Evolutionary conservation across 163 green algal genomes (phyloP).

Genomic region (Chlorella variabilis): DNA sequence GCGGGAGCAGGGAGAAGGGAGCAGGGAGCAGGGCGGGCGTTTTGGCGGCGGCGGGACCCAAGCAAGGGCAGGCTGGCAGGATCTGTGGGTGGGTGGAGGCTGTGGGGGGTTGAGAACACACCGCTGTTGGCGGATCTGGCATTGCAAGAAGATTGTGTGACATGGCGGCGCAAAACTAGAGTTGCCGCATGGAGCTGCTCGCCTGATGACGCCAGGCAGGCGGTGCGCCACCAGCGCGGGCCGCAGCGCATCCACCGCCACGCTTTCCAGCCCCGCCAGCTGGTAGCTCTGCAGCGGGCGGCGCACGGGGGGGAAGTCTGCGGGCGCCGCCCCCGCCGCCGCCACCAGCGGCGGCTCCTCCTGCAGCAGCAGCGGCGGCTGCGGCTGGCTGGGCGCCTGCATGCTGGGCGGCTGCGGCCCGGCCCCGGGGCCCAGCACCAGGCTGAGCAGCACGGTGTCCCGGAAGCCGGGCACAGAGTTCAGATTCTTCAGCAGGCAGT

Average conservation of each 20-base stretch:
- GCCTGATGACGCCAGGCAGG: slow-evolving; percentile 52
- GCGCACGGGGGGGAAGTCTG: slow-evolving; percentile 5
- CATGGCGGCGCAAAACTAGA: no score
- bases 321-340: not conserved
- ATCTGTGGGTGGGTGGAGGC: no score
- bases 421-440: slow-evolving; percentile 27
- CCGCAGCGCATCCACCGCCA: not conserved
- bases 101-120: no score
- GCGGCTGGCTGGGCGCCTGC: not conserved
- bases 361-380: not conserved
- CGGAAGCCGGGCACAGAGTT: slow-evolving; percentile 30
- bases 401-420: not conserved
- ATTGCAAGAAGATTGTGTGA: no score
- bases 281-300: slow-evolving; percentile 56
- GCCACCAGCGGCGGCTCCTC: not conserved
- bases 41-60: not conserved
- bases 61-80: not conserved
- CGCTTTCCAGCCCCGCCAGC: slow-evolving; percentile 11
- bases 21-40: not conserved
- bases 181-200: no score
- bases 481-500: slow-evolving; percentile 34
- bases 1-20: not conserved
- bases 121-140: no score
- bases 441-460: slow-evolving; percentile 44
- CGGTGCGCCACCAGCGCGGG: slow-evolving; percentile 47